phyloP scores from a whole-genome alignment of 805 yeast species.

The Metschnikowia cubensis region DNA sequence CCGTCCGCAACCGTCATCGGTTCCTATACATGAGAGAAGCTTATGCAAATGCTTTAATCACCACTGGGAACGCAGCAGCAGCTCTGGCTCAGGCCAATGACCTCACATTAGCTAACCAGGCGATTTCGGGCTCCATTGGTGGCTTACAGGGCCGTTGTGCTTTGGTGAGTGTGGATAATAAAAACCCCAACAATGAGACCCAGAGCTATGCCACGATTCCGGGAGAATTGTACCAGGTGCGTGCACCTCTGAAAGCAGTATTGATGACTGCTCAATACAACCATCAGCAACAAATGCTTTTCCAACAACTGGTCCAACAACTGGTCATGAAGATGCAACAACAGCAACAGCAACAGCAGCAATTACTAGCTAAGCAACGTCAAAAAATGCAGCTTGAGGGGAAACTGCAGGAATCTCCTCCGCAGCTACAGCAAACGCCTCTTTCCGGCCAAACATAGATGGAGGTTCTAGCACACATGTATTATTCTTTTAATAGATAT shows the following conservation, averaged over 20 bases:
- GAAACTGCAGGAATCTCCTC: background rate
- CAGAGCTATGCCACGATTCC: constrained; percentile 54
- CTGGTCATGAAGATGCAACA: constrained; percentile 37
- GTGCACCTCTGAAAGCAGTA: constrained; percentile 45
- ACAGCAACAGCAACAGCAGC: constrained; percentile 31
- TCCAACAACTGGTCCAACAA: constrained; percentile 44
- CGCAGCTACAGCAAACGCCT: background rate
- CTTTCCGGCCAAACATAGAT: background rate
- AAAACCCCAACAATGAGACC: constrained; percentile 24
- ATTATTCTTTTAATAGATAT: background rate
- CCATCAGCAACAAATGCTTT: constrained; percentile 39
- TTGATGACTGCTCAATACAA: constrained; percentile 40
- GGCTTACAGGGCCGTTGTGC: constrained; percentile 79
- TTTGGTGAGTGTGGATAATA: constrained; percentile 57
- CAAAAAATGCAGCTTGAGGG: constrained; percentile 1
- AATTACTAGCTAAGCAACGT: constrained; percentile 3
- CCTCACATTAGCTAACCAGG: constrained; percentile 44
- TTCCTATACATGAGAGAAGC: constrained; percentile 89
- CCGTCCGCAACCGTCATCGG: constrained; percentile 65
- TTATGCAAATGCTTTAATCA: constrained; percentile 81
- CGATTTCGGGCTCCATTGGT: constrained; percentile 54
- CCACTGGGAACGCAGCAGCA: constrained; percentile 49
- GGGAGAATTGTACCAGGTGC: constrained; percentile 48
- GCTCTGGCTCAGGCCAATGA: constrained; percentile 25
- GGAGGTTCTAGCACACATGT: background rate